Percentiles rank a stretch among this genome's conserved stretches.
Conservation (phyloP, 2,329 filamentous ascomycete genomes). For the Cadophora sp. region DNA sequence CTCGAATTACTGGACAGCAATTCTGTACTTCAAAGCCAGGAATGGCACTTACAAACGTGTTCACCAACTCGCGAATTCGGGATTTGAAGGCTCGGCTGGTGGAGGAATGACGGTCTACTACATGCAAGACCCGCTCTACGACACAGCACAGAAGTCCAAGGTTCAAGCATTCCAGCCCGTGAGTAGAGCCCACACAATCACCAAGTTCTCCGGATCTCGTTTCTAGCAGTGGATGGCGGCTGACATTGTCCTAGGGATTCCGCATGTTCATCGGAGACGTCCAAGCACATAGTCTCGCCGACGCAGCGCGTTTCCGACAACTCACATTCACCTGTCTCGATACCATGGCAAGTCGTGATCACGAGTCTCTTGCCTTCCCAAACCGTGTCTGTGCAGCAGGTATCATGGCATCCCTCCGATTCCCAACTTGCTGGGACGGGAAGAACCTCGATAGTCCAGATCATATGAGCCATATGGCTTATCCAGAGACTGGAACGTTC, state of each 20-base stretch:
- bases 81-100: conserved; percentile 32
- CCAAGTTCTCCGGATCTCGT: too few relatives aligned
- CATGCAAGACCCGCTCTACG: conserved; percentile 43
- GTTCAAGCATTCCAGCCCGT: conserved; percentile 51
- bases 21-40: conserved; percentile 42
- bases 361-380: conserved; percentile 50
- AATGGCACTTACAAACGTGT: conserved; percentile 45
- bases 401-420: conserved; percentile 45
- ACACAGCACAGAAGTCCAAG: conserved; percentile 43
- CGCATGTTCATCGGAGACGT: conserved; percentile 54
- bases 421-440: conserved; percentile 61
- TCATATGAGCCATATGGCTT: conserved; percentile 48
- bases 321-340: conserved; percentile 54
- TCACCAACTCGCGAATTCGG: conserved; percentile 38
- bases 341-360: conserved; percentile 47
- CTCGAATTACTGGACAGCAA: conserved; percentile 46
- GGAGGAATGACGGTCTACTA: conserved; percentile 51
- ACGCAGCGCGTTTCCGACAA: conserved; percentile 50
- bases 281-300: conserved; percentile 46
- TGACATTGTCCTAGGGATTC: conserved; percentile 45
- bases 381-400: conserved; percentile 41
- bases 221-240: too few relatives aligned
- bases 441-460: conserved; percentile 45
- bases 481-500: conserved; percentile 40
- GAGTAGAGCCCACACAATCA: not conserved